Evolutionary conservation across 306 rosid species (phyloP).

Genomic region (Quercus cerris): DNA sequence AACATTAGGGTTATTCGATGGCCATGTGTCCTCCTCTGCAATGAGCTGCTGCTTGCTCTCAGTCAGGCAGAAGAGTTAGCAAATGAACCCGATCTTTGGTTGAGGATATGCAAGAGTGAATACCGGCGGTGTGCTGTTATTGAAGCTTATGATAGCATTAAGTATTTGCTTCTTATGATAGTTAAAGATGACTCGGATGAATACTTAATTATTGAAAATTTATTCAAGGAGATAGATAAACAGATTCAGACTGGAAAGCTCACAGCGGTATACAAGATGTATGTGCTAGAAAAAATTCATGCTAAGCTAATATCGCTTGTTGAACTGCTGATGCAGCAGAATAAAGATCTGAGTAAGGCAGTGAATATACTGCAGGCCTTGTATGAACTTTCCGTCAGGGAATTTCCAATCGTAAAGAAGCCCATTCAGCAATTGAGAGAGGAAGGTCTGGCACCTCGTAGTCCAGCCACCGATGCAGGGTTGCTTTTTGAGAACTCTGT

Average conservation of each 20-base stretch:
- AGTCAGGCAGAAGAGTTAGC: constrained; percentile 74
- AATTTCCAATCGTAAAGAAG: constrained; percentile 59
- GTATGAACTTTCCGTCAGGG: constrained; percentile 71
- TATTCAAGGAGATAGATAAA: constrained; percentile 52
- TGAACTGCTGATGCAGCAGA: constrained; percentile 44
- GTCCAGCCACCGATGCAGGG: constrained; percentile 38
- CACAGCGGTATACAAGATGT: constrained; percentile 37
- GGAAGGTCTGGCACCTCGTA: constrained; percentile 59
- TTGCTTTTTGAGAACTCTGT: constrained; percentile 76
- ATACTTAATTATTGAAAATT: constrained; percentile 40
- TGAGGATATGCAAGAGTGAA: constrained; percentile 81
- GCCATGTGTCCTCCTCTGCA: constrained; percentile 79
- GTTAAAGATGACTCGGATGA: constrained; percentile 55
- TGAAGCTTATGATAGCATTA: constrained; percentile 83
- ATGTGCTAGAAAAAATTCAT: constrained; percentile 59
- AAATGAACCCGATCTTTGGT: constrained; percentile 67
- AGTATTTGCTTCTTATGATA: constrained; percentile 44
- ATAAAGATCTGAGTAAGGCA: constrained; percentile 46
- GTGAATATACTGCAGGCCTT: constrained; percentile 81
- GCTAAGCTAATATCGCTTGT: constrained; percentile 61
- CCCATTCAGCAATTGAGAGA: constrained; percentile 34
- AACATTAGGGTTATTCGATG: constrained; percentile 83
- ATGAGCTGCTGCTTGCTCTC: constrained; percentile 82
- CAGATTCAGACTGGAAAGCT: constrained; percentile 39
- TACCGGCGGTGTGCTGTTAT: constrained; percentile 83